Conservation (phyloP, 768 basidiomycete species). For the Calocera viscosa region DNA sequence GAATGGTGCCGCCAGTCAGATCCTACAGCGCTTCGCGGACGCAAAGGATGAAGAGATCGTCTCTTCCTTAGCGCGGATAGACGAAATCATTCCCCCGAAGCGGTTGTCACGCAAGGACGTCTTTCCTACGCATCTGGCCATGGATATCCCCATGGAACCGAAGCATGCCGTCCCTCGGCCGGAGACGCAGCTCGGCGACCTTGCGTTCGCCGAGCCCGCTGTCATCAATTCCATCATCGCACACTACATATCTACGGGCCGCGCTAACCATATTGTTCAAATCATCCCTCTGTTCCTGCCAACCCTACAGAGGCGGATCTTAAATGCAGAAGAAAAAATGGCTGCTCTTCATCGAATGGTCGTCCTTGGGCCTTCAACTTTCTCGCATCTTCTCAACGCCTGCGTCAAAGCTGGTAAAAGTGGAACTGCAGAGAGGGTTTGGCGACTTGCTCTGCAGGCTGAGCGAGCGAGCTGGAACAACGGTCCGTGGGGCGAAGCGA, state of each 20-base stretch:
- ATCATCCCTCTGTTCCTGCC: not conserved
- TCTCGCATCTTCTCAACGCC: constrained; percentile 47
- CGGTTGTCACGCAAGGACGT: not conserved
- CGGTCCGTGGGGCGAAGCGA: constrained; percentile 18
- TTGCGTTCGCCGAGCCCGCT: not conserved
- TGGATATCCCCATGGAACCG: not conserved
- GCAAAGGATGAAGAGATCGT: constrained; percentile 13
- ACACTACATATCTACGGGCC: not conserved
- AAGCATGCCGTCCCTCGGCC: not conserved
- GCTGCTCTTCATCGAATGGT: not conserved
- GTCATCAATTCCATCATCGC: constrained; percentile 1
- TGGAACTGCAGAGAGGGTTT: constrained; percentile 50
- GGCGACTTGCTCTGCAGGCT: constrained; percentile 47
- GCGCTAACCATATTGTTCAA: not conserved
- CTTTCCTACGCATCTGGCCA: not conserved
- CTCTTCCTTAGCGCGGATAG: not conserved
- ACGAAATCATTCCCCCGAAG: not conserved
- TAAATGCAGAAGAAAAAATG: not conserved
- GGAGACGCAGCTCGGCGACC: not conserved
- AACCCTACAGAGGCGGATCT: not conserved
- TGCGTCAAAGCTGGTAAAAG: constrained; percentile 44
- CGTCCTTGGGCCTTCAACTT: constrained; percentile 43
- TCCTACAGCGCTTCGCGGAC: constrained; percentile 40
- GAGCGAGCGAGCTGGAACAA: constrained; percentile 42
- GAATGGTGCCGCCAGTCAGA: constrained; percentile 32